Percentiles rank a stretch among this genome's conserved stretches.
phyloP scores from a whole-genome alignment of 108 stramenopile genomes.

The Cyclotella choctawhatcheeana region DNA sequence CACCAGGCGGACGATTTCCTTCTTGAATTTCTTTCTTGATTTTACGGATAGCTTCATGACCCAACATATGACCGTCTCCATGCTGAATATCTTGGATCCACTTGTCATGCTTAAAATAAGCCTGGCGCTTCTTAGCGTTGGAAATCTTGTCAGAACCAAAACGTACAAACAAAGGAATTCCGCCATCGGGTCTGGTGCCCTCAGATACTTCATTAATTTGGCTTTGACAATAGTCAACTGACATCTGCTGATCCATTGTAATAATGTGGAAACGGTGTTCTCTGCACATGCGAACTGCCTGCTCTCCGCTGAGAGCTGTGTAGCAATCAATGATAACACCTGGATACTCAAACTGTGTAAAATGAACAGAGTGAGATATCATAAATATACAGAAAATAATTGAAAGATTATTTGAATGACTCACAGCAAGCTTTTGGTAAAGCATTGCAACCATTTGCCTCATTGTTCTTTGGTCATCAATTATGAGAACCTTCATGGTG shows the following conservation, averaged over 20 bases:
- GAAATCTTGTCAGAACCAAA: slow-evolving; percentile 29
- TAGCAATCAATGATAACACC: slow-evolving; percentile 39
- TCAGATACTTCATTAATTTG: slow-evolving; percentile 28
- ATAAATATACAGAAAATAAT: background rate
- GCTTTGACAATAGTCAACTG: slow-evolving; percentile 36
- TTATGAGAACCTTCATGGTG: slow-evolving; percentile 42
- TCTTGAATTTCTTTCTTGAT: slow-evolving; percentile 28
- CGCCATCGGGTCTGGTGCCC: slow-evolving; percentile 9
- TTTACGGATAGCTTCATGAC: slow-evolving; percentile 45
- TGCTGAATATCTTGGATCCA: slow-evolving; percentile 41
- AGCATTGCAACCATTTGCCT: slow-evolving; percentile 57
- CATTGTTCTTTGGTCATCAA: slow-evolving; percentile 56
- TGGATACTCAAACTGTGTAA: slow-evolving; percentile 22
- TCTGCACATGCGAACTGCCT: slow-evolving; percentile 39
- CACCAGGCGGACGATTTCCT: slow-evolving; percentile 27
- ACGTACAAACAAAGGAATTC: slow-evolving; percentile 19
- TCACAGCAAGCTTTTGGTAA: slow-evolving; percentile 40
- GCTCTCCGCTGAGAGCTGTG: slow-evolving; percentile 47
- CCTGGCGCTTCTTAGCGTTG: slow-evolving; percentile 44
- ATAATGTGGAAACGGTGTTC: slow-evolving; percentile 46
- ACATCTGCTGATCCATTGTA: slow-evolving; percentile 55
- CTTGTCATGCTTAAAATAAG: slow-evolving; percentile 43
- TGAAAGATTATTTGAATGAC: background rate
- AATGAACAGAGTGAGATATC: background rate
- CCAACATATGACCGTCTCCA: slow-evolving; percentile 30